A percentile compares a stretch with the other conserved stretches of the same genome.
phyloP scores from a whole-genome alignment of 73 alveolate species.

The Paramecium sonneborni region DNA sequence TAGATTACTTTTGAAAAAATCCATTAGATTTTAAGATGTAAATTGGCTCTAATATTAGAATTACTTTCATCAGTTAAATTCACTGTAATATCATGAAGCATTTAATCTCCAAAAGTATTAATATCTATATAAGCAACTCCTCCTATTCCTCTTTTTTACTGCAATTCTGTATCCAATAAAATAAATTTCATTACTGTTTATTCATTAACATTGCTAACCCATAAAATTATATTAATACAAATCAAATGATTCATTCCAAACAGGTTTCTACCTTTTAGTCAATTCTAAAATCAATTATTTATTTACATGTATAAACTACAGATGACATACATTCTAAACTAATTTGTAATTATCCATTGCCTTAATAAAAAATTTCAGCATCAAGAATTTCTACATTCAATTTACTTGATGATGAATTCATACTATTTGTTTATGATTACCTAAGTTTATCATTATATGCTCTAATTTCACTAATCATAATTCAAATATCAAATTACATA shows the following conservation, averaged over 20 bases:
- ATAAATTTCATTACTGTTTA: not conserved
- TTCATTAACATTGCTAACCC: not conserved
- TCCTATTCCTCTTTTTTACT: not conserved
- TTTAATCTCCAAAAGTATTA: not conserved
- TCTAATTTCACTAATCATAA: not conserved
- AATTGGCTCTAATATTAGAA: not conserved
- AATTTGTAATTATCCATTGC: not conserved
- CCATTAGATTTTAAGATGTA: slow-evolving; percentile 17
- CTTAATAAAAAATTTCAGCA: not conserved
- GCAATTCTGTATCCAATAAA: not conserved
- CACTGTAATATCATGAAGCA: slow-evolving; percentile 3
- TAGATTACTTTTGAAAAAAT: not conserved
- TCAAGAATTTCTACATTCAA: slow-evolving; percentile 11
- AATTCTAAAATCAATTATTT: not conserved
- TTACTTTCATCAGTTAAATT: not conserved
- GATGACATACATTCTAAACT: not conserved
- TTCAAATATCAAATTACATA: not conserved
- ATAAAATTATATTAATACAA: not conserved
- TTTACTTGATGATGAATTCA: not conserved
- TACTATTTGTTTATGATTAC: not conserved
- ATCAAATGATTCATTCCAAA: not conserved
- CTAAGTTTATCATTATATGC: slow-evolving; percentile 20
- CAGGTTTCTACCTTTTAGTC: not conserved
- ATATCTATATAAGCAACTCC: not conserved
- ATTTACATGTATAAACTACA: not conserved